Evolutionary conservation across 2,329 filamentous ascomycete genomes (phyloP).

Genomic region (Ceratocystis colombiana): DNA sequence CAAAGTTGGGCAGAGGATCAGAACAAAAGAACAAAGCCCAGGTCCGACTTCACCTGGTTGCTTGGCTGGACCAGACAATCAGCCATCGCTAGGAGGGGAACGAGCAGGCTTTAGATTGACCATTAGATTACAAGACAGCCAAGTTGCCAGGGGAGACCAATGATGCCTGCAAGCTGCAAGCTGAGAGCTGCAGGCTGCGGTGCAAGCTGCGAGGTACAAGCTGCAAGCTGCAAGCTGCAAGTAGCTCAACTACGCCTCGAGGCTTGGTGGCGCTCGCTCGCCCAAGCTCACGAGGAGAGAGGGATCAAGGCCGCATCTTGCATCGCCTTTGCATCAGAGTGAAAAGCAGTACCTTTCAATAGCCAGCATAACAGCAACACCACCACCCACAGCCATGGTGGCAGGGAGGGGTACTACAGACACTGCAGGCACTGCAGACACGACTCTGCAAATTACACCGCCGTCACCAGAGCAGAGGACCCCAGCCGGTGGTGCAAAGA

Average conservation of each 20-base stretch:
- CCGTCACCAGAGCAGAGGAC: not conserved
- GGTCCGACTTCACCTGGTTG: not conserved
- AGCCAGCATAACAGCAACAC: not conserved
- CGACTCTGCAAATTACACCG: conserved; percentile 15
- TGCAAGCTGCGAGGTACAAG: not conserved
- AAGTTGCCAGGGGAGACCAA: not conserved
- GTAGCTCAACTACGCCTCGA: not conserved
- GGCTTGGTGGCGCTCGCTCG: conserved; percentile 8
- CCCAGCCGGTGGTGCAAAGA: conserved; percentile 1
- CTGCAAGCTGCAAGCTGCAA: conserved; percentile 1
- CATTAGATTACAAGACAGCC: conserved; percentile 5
- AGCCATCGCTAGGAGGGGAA: conserved; percentile 3
- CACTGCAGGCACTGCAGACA: too few relatives aligned
- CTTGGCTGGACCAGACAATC: not conserved
- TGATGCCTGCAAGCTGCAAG: not conserved
- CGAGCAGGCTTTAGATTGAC: conserved; percentile 15
- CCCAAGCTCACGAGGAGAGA: not conserved
- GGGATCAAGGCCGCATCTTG: conserved; percentile 1
- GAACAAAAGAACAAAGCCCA: not conserved
- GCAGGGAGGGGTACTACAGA: conserved; percentile 2
- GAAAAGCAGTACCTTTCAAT: not conserved
- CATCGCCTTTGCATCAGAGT: not conserved
- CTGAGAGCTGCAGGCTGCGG: too few relatives aligned
- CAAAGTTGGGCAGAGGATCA: not conserved
- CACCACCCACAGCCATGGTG: not conserved